These are phyloP conservation scores for Stellera chamaejasme DNA, from an alignment of 345 rosid species.

Conservation along the genomic window DNA sequence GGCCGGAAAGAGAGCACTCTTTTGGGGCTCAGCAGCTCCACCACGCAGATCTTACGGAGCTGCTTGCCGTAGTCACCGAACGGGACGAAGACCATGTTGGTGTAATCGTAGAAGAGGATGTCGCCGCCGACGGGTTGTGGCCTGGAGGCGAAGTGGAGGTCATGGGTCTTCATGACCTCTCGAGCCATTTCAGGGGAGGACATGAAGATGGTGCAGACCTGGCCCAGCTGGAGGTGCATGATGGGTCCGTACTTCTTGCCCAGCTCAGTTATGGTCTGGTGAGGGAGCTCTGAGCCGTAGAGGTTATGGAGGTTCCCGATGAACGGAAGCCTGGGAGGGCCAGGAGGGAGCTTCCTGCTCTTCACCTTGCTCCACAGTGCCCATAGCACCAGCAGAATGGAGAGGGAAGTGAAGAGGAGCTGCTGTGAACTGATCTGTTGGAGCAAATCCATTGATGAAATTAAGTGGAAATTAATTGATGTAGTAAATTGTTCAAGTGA, in stretches of 20 bases:
- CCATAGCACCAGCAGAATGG: too few species aligned
- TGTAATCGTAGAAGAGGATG: constrained; percentile 23
- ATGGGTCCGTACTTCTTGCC: constrained; percentile 28
- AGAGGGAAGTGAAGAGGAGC: too few species aligned
- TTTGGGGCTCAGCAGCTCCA: constrained; percentile 29
- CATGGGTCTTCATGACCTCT: constrained; percentile 5
- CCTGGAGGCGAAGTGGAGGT: not conserved
- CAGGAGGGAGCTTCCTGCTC: constrained; percentile 10
- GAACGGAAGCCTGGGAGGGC: constrained; percentile 24
- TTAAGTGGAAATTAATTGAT: too few species aligned
- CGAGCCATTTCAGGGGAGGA: not conserved
- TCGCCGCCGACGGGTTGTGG: constrained; percentile 14
- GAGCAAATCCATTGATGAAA: too few species aligned
- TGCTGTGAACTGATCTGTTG: too few species aligned
- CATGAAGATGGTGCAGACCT: not conserved
- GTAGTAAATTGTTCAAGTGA: too few species aligned
- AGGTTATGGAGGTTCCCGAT: constrained; percentile 43
- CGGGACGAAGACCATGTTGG: constrained; percentile 31
- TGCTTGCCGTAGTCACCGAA: constrained; percentile 34
- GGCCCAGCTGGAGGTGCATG: constrained; percentile 4
- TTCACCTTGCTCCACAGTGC: too few species aligned
- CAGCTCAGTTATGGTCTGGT: constrained; percentile 21
- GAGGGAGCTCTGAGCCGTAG: constrained; percentile 18
- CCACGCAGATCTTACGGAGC: constrained; percentile 26
- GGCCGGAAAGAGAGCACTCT: constrained; percentile 20